Evolutionary conservation across 1,284 basidiomycete species (phyloP).

Genomic region (Papiliotrema nemorosa): DNA sequence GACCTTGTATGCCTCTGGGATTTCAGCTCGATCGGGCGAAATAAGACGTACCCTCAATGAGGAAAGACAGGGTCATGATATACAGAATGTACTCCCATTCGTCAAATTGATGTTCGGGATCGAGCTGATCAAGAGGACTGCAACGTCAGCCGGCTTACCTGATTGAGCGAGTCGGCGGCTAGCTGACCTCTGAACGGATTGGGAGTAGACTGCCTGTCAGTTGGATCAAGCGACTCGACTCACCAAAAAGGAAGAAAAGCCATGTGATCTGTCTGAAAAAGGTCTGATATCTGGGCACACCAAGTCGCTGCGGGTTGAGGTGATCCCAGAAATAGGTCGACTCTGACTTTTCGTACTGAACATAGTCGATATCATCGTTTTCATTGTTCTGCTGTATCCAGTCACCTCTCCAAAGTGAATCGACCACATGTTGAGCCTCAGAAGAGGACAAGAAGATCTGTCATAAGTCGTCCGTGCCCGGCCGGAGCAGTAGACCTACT

Average conservation of each 20-base stretch:
- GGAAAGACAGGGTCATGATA: constrained; percentile 67
- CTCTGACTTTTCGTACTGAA: constrained; percentile 42
- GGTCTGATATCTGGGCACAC: constrained; percentile 68
- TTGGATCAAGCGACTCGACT: background rate
- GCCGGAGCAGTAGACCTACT: constrained; percentile 9
- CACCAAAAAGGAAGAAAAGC: constrained; percentile 69
- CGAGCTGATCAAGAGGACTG: constrained; percentile 34
- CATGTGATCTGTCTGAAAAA: constrained; percentile 61
- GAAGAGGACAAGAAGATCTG: constrained; percentile 79
- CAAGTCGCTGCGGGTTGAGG: constrained; percentile 71
- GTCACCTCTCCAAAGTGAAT: constrained; percentile 70
- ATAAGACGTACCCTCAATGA: constrained; percentile 63
- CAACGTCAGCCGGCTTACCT: background rate
- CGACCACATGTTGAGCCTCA: constrained; percentile 70
- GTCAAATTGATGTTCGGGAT: constrained; percentile 56
- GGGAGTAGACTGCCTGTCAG: constrained; percentile 62
- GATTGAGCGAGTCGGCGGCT: background rate
- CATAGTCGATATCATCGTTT: constrained; percentile 50
- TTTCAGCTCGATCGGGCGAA: background rate
- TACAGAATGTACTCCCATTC: constrained; percentile 75
- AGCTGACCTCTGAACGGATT: constrained; percentile 60
- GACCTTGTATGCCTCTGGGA: constrained; percentile 51
- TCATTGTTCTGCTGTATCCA: constrained; percentile 72
- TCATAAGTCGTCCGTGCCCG: constrained; percentile 18
- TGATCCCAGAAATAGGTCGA: constrained; percentile 62